Percentiles rank a stretch among this genome's conserved stretches.
These are phyloP conservation scores for Camellia oleifera DNA, from an alignment of 179 eudicot species.

Conservation along the genomic window DNA sequence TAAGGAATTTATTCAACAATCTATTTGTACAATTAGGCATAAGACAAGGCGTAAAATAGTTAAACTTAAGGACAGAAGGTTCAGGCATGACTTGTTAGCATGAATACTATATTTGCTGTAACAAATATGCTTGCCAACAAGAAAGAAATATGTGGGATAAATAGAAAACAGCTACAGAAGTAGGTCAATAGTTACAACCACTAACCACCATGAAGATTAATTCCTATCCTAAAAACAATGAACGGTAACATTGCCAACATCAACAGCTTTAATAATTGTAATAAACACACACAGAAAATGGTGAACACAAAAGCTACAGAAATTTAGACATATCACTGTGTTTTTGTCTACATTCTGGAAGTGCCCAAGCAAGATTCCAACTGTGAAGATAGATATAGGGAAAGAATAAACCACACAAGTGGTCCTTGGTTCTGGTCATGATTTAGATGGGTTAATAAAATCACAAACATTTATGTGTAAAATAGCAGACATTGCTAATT, in stretches of 20 bases:
- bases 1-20: background rate
- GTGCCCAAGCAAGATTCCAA: background rate
- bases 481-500: background rate
- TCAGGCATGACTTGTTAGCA: background rate
- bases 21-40: background rate
- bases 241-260: slow-evolving; percentile 2
- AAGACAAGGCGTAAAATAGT: background rate
- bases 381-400: background rate
- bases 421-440: background rate
- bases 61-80: background rate
- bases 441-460: background rate
- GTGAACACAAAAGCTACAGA: background rate
- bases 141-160: background rate
- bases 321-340: background rate
- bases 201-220: slow-evolving; percentile 1
- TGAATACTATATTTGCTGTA: background rate
- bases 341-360: background rate
- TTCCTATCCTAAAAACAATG: background rate
- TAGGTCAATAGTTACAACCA: background rate
- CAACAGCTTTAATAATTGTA: background rate
- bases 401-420: background rate
- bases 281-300: slow-evolving; percentile 1
- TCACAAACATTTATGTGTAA: background rate
- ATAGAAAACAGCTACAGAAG: background rate
- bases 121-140: background rate